A percentile compares a stretch with the other conserved stretches of the same genome.
These are phyloP conservation scores for Gossypium schwendimanii DNA, from an alignment of 441 rosid genomes.

Conservation along the genomic window DNA sequence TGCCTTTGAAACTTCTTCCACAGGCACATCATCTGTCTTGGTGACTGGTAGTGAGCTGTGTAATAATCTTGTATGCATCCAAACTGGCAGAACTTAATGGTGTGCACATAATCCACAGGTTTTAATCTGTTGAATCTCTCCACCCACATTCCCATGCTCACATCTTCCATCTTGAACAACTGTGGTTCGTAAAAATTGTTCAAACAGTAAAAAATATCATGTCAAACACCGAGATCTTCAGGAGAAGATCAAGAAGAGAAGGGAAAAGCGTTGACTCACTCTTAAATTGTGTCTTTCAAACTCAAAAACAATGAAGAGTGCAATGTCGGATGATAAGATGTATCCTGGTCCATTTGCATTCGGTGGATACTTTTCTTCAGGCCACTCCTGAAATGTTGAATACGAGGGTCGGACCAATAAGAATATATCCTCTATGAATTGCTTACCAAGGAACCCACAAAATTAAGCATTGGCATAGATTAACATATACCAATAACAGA, in stretches of 20 bases:
- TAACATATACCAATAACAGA: background rate
- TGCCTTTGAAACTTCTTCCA: conserved; percentile 60
- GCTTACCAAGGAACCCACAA: background rate
- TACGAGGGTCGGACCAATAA: background rate
- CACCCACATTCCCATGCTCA: conserved; percentile 98
- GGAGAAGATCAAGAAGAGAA: background rate
- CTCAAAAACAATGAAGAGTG: conserved; percentile 56
- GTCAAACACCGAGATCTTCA: background rate
- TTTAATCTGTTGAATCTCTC: conserved; percentile 72
- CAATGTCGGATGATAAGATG: conserved; percentile 71
- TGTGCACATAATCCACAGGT: conserved; percentile 42
- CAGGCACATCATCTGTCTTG: conserved; percentile 85
- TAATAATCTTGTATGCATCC: conserved; percentile 82
- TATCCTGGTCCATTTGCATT: conserved; percentile 96
- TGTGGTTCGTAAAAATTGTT: conserved; percentile 21
- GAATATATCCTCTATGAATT: background rate
- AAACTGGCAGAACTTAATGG: conserved; percentile 76
- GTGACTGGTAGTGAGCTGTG: conserved; percentile 95
- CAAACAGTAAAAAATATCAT: background rate
- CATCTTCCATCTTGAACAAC: conserved; percentile 96
- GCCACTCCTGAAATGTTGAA: conserved; percentile 67
- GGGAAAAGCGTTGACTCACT: conserved; percentile 28
- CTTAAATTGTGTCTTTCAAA: conserved; percentile 73
- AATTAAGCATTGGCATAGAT: background rate
- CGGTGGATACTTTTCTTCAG: conserved; percentile 91